phyloP scores from a whole-genome alignment of 1,284 basidiomycete species.

The Afroboletus lepidellus region DNA sequence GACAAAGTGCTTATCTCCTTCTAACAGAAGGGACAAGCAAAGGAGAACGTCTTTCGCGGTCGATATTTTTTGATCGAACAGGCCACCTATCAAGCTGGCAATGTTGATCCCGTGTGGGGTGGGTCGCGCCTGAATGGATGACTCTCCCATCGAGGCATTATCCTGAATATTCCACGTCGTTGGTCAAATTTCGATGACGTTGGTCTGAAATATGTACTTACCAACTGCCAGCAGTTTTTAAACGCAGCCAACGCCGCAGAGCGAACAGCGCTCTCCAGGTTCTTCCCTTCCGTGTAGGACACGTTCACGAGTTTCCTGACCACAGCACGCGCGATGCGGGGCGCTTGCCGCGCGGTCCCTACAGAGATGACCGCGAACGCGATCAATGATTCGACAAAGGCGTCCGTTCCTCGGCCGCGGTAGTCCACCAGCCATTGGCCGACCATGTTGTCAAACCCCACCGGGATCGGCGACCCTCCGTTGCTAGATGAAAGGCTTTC shows the following conservation, averaged over 20 bases:
- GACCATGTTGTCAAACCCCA: conserved; percentile 18
- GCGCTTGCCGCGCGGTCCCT: conserved; percentile 16
- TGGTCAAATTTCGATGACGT: background rate
- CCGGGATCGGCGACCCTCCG: background rate
- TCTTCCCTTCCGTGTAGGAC: conserved; percentile 16
- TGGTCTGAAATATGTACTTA: conserved; percentile 10
- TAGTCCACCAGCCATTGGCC: conserved; percentile 24
- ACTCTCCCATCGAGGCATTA: conserved; percentile 5
- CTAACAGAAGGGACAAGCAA: conserved; percentile 27
- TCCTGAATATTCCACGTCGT: conserved; percentile 15
- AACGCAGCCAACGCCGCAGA: conserved; percentile 20
- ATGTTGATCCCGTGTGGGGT: conserved; percentile 27
- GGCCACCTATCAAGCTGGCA: conserved; percentile 33
- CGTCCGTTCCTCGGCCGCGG: conserved; percentile 12
- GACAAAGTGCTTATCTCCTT: conserved; percentile 20
- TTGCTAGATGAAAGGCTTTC: conserved; percentile 10
- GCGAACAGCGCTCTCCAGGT: conserved; percentile 21
- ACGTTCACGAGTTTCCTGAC: conserved; percentile 10
- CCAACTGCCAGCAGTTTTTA: conserved; percentile 22
- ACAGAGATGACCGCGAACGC: conserved; percentile 14
- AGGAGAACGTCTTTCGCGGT: conserved; percentile 26
- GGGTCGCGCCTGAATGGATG: conserved; percentile 3
- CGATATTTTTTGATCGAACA: conserved; percentile 27
- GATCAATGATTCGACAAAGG: conserved; percentile 24
- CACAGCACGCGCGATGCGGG: conserved; percentile 20